Evolutionary conservation across 2,329 filamentous ascomycete species (phyloP).

Genomic region (Cercospora janseana): DNA sequence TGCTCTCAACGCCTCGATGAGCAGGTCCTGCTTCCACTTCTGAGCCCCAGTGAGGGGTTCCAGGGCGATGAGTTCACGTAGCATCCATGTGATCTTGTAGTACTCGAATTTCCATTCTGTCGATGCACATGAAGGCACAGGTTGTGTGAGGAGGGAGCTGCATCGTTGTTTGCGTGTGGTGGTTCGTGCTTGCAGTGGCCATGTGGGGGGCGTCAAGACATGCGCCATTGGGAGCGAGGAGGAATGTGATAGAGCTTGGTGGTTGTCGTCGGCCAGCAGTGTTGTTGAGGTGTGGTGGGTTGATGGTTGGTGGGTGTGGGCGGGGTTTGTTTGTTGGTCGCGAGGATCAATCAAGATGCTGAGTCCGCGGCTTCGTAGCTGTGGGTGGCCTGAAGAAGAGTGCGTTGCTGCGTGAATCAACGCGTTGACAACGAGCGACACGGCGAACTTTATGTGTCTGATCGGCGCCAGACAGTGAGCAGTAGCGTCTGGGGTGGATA

Average conservation of each 20-base stretch:
- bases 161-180: constrained; percentile 21
- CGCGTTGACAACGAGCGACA: no score
- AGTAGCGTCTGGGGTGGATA: neutral
- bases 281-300: neutral
- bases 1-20: constrained; percentile 20
- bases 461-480: neutral
- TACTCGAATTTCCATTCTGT: constrained; percentile 24
- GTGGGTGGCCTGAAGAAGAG: no score
- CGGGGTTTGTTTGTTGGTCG: no score
- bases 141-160: constrained; percentile 18
- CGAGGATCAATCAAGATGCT: no score
- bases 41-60: constrained; percentile 19
- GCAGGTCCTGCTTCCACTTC: constrained; percentile 23
- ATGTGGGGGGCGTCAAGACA: constrained; percentile 6
- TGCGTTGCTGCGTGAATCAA: no score
- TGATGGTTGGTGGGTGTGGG: no score
- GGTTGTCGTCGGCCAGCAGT: neutral
- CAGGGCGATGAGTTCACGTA: constrained; percentile 21
- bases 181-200: constrained; percentile 20
- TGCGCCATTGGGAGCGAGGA: constrained; percentile 8
- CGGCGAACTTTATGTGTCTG: no score
- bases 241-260: constrained; percentile 38
- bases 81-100: constrained; percentile 24
- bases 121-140: constrained; percentile 23
- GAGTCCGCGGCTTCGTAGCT: no score